Base-by-base conservation (phyloP, 1,284 basidiomycete genomes). In the Tilletia horrida region DNA sequence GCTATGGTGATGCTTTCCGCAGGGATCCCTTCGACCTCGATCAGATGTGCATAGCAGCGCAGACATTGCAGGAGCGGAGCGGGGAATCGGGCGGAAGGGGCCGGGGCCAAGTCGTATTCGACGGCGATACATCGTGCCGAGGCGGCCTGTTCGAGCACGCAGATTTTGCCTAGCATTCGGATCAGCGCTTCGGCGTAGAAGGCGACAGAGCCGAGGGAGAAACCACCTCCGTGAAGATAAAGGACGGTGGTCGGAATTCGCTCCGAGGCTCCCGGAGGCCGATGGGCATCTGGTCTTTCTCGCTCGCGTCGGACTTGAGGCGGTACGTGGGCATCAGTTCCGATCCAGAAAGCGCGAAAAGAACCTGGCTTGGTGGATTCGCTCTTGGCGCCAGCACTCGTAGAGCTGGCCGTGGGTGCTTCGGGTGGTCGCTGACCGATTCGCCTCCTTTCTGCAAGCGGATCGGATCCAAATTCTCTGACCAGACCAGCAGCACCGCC, bases 121-220 rank as follows among this genome's bases (percentile, higher is more conserved):
- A 81, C 75, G 4, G 79, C 79, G 6, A 81, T 70, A 66, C 78
- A 80, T 18, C 77, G 64, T 8, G 71, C 62, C 9, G 44, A 35
- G 6, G 44, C 63, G 16, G 40, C 45, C 16, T 61, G 40, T 45
- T 69, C 68, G 31, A 67, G 27, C 16, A 59, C 6, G 21, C 45
- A 40, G 50, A 69, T 43, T 48, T 69, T 69, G 65, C 57, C 66
- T 44, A 80, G 70, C 63, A 80, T 68, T 25, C 79, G 75, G 25
- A 81, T 71, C 18, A 81, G 75, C 0, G 78, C 74, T 62, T 81
- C 80, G 27, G 79, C 76, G 64, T 81, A 81, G 59, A 81, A 77
- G 8, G 80, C 79, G 23, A 80, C 79, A 31, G 75, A 77, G 66
- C 79, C 80, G 14, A 80, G 72, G 11, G 76, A 75, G 69, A 81